Percentiles rank a stretch among this genome's conserved stretches.
Evolutionary conservation across 2,329 filamentous ascomycete species (phyloP).

Genomic region (Aspergillus hiratsukae): DNA sequence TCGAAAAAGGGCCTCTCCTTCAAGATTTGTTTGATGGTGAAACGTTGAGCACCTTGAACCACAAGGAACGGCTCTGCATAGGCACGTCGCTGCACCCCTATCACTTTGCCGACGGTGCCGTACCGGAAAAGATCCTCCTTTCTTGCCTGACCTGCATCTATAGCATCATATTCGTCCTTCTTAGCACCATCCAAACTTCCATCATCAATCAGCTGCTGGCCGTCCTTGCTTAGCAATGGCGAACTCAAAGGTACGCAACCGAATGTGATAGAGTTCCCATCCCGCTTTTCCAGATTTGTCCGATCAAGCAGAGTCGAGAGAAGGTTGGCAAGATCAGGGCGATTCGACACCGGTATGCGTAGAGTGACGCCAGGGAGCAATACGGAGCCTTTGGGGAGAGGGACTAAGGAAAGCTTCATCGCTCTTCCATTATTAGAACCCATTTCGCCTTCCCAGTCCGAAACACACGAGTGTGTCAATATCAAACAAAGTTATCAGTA

Average conservation of each 20-base stretch:
- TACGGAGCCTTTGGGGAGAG: conserved; percentile 73
- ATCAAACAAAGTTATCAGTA: not conserved
- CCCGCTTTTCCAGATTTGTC: conserved; percentile 59
- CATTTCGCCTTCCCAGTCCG: conserved; percentile 24
- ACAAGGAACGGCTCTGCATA: conserved; percentile 75
- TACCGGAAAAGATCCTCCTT: conserved; percentile 75
- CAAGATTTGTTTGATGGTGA: conserved; percentile 68
- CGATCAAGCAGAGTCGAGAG: conserved; percentile 80
- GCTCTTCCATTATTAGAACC: conserved; percentile 34
- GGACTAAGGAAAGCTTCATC: conserved; percentile 67
- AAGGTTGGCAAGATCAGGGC: conserved; percentile 82
- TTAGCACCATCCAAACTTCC: conserved; percentile 50
- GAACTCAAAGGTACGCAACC: conserved; percentile 84
- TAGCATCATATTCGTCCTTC: conserved; percentile 42
- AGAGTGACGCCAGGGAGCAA: conserved; percentile 82
- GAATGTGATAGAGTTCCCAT: conserved; percentile 67
- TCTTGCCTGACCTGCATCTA: conserved; percentile 57
- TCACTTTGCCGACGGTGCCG: conserved; percentile 75
- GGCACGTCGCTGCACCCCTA: conserved; percentile 70
- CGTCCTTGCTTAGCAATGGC: conserved; percentile 66
- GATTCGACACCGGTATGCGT: conserved; percentile 75
- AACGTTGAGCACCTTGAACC: conserved; percentile 77
- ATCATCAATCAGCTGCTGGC: conserved; percentile 69
- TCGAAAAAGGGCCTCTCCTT: conserved; percentile 84
- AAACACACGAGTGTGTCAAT: not conserved